phyloP scores from a whole-genome alignment of 2,329 filamentous ascomycete species.

The Xylaria sp. region DNA sequence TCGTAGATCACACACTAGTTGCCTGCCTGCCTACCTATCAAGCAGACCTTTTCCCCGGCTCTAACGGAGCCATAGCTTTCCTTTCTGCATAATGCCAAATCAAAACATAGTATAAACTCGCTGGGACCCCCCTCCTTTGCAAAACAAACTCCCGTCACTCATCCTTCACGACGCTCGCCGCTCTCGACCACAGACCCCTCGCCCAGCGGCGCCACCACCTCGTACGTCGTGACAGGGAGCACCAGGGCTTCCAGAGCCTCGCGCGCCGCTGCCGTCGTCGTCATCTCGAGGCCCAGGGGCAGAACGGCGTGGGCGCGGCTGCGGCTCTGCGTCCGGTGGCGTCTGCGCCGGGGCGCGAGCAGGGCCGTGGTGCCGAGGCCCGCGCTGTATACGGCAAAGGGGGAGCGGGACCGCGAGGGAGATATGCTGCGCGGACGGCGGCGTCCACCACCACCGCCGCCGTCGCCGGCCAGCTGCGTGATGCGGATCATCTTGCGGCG shows the following conservation, averaged over 20 bases:
- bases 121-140: background rate
- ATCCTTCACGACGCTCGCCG: background rate
- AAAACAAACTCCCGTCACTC: background rate
- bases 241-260: conserved; percentile 22
- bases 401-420: conserved; percentile 52
- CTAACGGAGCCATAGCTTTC: background rate
- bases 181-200: background rate
- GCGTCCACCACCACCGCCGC: too few species aligned
- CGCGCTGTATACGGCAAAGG: conserved; percentile 32
- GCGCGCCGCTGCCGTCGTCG: conserved; percentile 8
- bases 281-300: conserved; percentile 24
- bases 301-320: conserved; percentile 45
- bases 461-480: conserved; percentile 50
- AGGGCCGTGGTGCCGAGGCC: conserved; percentile 25
- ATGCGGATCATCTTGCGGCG: conserved; percentile 55
- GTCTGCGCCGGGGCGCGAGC: conserved; percentile 46
- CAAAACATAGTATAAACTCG: background rate
- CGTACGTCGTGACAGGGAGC: conserved; percentile 18
- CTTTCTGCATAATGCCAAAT: background rate
- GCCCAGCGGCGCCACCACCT: conserved; percentile 3
- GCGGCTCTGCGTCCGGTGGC: conserved; percentile 53
- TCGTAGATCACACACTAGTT: background rate
- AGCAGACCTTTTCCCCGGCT: background rate
- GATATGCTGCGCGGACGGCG: conserved; percentile 57
- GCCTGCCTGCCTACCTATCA: too few species aligned